Evolutionary conservation across 1,139 yeast genomes (phyloP).

Genomic region (Magnusiomyces ingens): DNA sequence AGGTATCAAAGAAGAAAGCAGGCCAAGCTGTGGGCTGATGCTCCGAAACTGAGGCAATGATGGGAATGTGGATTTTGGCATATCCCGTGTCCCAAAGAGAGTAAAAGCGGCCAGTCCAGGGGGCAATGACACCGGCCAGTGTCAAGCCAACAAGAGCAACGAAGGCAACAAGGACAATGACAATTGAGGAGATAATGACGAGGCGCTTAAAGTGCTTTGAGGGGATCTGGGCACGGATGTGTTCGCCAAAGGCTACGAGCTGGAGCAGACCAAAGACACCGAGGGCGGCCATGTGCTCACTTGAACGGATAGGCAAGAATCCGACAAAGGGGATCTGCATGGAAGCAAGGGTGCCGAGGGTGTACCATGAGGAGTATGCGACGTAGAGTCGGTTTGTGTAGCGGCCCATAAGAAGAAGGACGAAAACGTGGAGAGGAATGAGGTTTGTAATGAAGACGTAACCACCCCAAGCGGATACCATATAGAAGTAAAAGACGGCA

Average conservation of each 20-base stretch:
- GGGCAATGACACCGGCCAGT: slow-evolving; percentile 89
- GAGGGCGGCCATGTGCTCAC: slow-evolving; percentile 97
- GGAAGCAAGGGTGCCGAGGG: slow-evolving; percentile 90
- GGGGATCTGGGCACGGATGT: slow-evolving; percentile 67
- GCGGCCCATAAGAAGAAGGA: slow-evolving; percentile 88
- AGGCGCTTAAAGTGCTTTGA: slow-evolving; percentile 69
- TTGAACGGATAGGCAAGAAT: slow-evolving; percentile 90
- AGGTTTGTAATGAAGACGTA: slow-evolving; percentile 96
- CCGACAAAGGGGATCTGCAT: slow-evolving; percentile 99
- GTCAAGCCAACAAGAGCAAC: slow-evolving; percentile 73
- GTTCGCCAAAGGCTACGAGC: slow-evolving; percentile 80
- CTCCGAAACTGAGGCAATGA: slow-evolving; percentile 97
- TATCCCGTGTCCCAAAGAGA: slow-evolving; percentile 97
- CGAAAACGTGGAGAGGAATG: slow-evolving; percentile 93
- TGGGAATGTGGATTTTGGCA: slow-evolving; percentile 97
- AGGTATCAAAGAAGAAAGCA: slow-evolving; percentile 90
- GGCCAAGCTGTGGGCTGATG: slow-evolving; percentile 99
- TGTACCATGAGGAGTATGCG: slow-evolving; percentile 94
- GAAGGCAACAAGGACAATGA: slow-evolving; percentile 56
- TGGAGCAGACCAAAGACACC: slow-evolving; percentile 96
- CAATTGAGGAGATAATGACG: slow-evolving; percentile 51
- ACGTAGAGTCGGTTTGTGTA: slow-evolving; percentile 77
- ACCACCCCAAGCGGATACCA: slow-evolving; percentile 99
- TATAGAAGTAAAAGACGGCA: slow-evolving; percentile 88
- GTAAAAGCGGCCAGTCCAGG: slow-evolving; percentile 99